These are phyloP conservation scores for Blastocladiella britannica DNA, from an alignment of 192 early-diverging fungal species.

Conservation along the genomic window DNA sequence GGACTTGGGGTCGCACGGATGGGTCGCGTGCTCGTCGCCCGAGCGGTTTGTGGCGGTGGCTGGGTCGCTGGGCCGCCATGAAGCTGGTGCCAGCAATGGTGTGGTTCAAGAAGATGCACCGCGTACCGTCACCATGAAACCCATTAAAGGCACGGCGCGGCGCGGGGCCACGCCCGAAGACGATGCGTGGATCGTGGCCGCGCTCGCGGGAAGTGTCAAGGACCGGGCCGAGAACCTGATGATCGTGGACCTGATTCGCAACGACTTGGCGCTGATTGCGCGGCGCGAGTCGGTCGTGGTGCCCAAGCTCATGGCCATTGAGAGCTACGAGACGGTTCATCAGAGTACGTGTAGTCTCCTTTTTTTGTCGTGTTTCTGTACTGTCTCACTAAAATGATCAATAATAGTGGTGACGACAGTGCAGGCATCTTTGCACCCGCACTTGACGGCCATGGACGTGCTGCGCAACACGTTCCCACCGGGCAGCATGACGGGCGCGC, in stretches of 20 bases:
- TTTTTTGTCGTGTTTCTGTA: not conserved
- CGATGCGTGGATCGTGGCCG: not conserved
- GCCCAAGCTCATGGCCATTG: constrained; percentile 66
- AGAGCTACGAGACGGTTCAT: constrained; percentile 76
- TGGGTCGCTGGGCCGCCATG: not conserved
- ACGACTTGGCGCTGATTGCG: constrained; percentile 68
- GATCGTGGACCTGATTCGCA: constrained; percentile 92
- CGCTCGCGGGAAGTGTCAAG: constrained; percentile 50
- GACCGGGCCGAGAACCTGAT: constrained; percentile 92
- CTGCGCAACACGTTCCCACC: not conserved
- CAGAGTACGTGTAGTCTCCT: constrained; percentile 40
- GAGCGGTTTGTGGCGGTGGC: constrained; percentile 54
- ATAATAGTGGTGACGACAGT: not conserved
- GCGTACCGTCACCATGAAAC: constrained; percentile 70
- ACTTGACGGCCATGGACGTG: not conserved
- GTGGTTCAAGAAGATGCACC: not conserved
- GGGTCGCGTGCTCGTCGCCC: constrained; percentile 24
- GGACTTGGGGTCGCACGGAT: constrained; percentile 16
- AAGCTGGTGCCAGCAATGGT: not conserved
- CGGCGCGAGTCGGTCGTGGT: constrained; percentile 42
- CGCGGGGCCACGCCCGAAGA: constrained; percentile 1
- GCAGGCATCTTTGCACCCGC: not conserved
- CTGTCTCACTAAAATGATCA: no score
- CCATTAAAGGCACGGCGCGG: constrained; percentile 69
- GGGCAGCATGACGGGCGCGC: constrained; percentile 95